Evolutionary conservation across 805 yeast genomes (phyloP), one percentile per base, ranked within the genome.

Genomic region (Cyberlindnera nakhonratchasimensis): DNA sequence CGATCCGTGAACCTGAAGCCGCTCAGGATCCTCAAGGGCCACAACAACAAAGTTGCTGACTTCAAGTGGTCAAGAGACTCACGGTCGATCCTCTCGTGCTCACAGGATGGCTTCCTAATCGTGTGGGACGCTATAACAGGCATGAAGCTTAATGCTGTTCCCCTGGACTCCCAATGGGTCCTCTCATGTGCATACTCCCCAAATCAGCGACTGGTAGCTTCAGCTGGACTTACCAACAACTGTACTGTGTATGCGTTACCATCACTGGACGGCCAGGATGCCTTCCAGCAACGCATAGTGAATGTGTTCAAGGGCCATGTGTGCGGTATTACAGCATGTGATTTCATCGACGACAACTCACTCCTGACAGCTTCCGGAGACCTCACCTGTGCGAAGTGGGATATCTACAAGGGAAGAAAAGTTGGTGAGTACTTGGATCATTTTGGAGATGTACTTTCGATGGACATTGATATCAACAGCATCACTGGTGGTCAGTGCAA

Each of bases 101-200:
- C 91, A 20, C 96, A 86, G 58, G 97, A 90, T 62, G 96, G 96
- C 2, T 84, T 78, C 56, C 69, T 88, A 69, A 69, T 90, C 29
- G 62, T 86, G 17, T 90, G 97, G 96, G 91, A 89, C 59, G 72
- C 87, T 0, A 66, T 73, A 4, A 75, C 86, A 0, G 90, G 89
- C 3, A 66, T 75, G 48, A 90, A 89, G 56, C 67, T 75, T 41
- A 78, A 79, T 41, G 87, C 88, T 1, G 75, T 89, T 14, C 74
- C 80, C 4, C 65, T 89, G 42, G 87, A 82, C 36, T 84, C 84
- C 34, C 83, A 80, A 34, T 88, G 93, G 86, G 89, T 86, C 1
- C 70, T 86, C 39, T 66, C 85, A 6, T 82, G 95, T 66, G 88
- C 82, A 3, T 73, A 77, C 21, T 75, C 90, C 1, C 87, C 89